Base-by-base conservation (phyloP, 2,329 filamentous ascomycete species). In the Elsinoe ampelina region DNA sequence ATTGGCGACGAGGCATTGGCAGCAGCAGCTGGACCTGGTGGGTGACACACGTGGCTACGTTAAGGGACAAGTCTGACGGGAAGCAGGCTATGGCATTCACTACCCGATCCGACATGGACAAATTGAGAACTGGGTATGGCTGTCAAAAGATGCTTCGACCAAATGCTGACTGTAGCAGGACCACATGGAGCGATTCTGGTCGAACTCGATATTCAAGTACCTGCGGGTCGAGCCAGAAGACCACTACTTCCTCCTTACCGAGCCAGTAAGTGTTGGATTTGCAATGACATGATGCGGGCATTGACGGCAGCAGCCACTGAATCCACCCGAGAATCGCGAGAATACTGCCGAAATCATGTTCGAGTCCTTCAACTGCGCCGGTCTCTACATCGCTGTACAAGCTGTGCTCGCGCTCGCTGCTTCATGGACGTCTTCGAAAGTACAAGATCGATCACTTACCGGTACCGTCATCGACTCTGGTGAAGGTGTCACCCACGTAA, bases 311-410 rank as follows among this genome's bases (percentile, higher is more conserved):
- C 65, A 95, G 88, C 93, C 93, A 62, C 80, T 98, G 69, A 98
- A 98, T 73, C 93, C 93, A 35, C 93, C 93, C 26, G 93, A 98
- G 76, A 97, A 98, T 75, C 90, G 93, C 69, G 93, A 98, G 75
- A 96, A 95, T 72, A 97, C 93, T 22, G 93, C 93, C 72, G 93
- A 98, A 72, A 98, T 98, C 74, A 96, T 98, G 83, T 98, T 98
- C 76, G 93, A 98, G 71, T 97, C 93, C 2, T 98, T 98, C 80
- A 98, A 98, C 77, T 97, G 93, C 72, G 92, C 93, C 58, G 93
- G 93, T 75, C 85, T 98, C 63, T 98, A 98, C 75, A 98, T 98
- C 70, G 93, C 93, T 47, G 93, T 98, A 12, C 93, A 98, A 75
- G 93, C 93, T 32, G 93, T 98, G 19, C 85, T 98, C 57, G 93